Evolutionary conservation across 176 grass and related monocot genomes (phyloP), one percentile per base, ranked within the genome.

Genomic region (Cocos nucifera): DNA sequence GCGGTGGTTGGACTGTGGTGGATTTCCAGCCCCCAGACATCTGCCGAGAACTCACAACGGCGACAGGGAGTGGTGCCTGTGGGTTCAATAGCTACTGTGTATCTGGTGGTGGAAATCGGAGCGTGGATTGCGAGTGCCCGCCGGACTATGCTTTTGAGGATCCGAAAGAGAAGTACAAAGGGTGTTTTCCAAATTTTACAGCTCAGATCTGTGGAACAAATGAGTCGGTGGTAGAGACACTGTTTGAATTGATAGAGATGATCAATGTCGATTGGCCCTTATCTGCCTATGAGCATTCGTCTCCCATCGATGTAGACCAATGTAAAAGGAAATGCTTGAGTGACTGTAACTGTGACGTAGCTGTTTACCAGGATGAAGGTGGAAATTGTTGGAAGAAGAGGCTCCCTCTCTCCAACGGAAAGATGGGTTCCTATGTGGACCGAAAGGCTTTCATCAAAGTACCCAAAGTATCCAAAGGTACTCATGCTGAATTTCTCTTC

Each of bases 161-260:
- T 50, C 70, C 26, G 3, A 22, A 14, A 19, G 54, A 51, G 28
- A 26, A 19, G 59, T 56, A 35, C 15, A 49, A 69, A 77, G 87
- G 87, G 6, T 90, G 82, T 56, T 77, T 58, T 25, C 64, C 72
- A 0, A 67, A 86, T 17, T 86, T 85, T 28, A 0, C 53, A 18
- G 19, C 54, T 29, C 82, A 80, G 52, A 83, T 60, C 16, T 86
- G 87, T 8, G 25, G 79, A n/a, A 18, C 53, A 17, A 59, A 90
- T 12, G 35, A 44, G 35, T 44, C 35, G 35, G 35, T 44, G 35
- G 12, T 2, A 12, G 35, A 44, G 8, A 14, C 35, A 44, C 9
- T 14, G 8, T 44, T 44, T 6, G 10, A 12, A 12, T 12, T 59
- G 74, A 79, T 29, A 3, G 4, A 50, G 1, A 8, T 79, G 22